Percentiles rank a stretch among this genome's conserved stretches.
Conservation (phyloP, 2,329 filamentous ascomycete genomes). For the Fusarium setosum region DNA sequence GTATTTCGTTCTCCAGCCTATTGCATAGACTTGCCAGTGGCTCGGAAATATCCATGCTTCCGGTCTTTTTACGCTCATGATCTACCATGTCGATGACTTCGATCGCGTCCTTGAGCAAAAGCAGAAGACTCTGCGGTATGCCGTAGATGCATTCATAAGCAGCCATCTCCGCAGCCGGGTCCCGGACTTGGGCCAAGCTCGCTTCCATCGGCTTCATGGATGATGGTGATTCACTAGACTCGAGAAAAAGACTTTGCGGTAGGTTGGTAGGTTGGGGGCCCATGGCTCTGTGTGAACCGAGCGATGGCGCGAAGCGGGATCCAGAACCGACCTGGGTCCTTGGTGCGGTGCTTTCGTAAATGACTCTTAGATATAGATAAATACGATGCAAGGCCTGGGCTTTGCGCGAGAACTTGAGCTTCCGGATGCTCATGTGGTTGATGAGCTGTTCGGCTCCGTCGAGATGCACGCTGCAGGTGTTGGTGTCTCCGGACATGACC, state of each 20-base stretch:
- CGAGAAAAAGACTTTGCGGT: not conserved
- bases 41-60: not conserved
- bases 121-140: constrained; percentile 5
- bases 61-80: not conserved
- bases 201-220: not conserved
- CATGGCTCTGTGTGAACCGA: not conserved
- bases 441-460: constrained; percentile 36
- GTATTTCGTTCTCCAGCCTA: constrained; percentile 15
- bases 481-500: constrained; percentile 43
- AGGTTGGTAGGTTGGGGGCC: not conserved
- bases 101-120: constrained; percentile 13
- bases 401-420: constrained; percentile 30
- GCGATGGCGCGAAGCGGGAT: not conserved
- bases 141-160: constrained; percentile 22
- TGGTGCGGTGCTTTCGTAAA: constrained; percentile 38
- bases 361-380: constrained; percentile 39
- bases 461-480: constrained; percentile 38
- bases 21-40: constrained; percentile 6
- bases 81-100: constrained; percentile 21
- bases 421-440: constrained; percentile 26
- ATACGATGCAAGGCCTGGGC: constrained; percentile 38
- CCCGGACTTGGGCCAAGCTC: not conserved
- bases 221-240: not conserved
- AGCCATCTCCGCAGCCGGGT: not conserved
- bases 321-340: not conserved